These are phyloP conservation scores for Leccinellum albellum DNA, from an alignment of 768 basidiomycete genomes.

Conservation along the genomic window DNA sequence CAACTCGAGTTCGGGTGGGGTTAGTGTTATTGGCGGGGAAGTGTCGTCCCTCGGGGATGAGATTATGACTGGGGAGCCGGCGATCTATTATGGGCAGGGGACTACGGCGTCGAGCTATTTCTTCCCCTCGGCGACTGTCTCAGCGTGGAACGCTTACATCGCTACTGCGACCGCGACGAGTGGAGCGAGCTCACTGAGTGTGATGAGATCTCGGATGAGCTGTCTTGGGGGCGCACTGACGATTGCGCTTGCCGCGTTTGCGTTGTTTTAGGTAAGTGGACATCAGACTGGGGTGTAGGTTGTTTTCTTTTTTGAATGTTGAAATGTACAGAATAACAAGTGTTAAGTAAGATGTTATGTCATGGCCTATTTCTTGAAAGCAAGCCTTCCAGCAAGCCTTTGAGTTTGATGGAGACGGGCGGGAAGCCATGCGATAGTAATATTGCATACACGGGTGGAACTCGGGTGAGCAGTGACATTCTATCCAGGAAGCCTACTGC, in stretches of 20 bases:
- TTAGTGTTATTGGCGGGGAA: constrained; percentile 47
- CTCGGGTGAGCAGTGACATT: no score
- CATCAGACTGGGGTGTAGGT: background rate
- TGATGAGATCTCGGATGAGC: background rate
- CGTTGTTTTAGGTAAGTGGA: background rate
- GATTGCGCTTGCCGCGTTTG: background rate
- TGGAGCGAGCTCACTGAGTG: background rate
- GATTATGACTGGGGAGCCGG: constrained; percentile 50
- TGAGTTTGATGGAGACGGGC: no score
- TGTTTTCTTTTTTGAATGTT: no score
- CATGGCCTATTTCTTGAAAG: no score
- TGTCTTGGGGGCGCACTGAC: background rate
- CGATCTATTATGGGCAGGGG: constrained; percentile 49
- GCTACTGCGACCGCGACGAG: constrained; percentile 1
- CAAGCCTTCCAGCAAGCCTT: no score
- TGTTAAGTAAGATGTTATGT: no score
- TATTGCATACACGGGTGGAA: no score
- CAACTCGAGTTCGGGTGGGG: constrained; percentile 21
- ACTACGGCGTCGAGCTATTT: constrained; percentile 49
- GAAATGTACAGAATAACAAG: no score
- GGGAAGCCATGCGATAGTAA: no score
- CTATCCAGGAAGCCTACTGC: no score
- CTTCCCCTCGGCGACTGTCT: constrained; percentile 52
- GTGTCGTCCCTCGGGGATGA: constrained; percentile 41
- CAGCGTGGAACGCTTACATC: constrained; percentile 55